Base-by-base conservation (phyloP, 2,329 filamentous ascomycete species). In the Teratosphaeria nubilosa region DNA sequence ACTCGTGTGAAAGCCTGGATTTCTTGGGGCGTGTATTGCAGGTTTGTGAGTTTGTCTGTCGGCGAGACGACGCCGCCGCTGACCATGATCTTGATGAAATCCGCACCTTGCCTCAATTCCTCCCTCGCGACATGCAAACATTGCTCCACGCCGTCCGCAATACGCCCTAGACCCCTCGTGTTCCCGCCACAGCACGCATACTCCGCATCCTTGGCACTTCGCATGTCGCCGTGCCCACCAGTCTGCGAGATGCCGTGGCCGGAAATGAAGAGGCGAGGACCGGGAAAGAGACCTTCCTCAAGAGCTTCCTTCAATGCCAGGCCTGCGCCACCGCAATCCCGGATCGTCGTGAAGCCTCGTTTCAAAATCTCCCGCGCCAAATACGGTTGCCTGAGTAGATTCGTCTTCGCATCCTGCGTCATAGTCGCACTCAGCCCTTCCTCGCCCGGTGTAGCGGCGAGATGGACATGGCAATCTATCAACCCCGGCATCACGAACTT, bases 71-170 rank as follows among this genome's bases (percentile, higher is more conserved):
- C 81, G 9, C 83, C 82, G 1, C 83, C 82, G 5, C 76, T 76
- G 0, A 74, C 75, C 81, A 84, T 84, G 61, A 86, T 81, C 68
- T 85, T 85, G 68, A 86, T 77, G 63, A 85, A 84, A 64, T 85
- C 80, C 0, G 80, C 79, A 1, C 82, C 82, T 9, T 70, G 74
- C 2, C 82, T 74, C 0, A 86, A 67, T 65, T 84, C 78, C 55
- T 83, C 80, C 2, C 82, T 74, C 0, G 78, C 76, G 7, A 73
- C 77, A 22, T 75, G 75, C 50, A 82, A 72, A 61, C 82, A 84
- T 51, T 80, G 78, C 0, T 80, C 73, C 0, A 82, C 80, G 1
- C 82, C 80, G 65, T 84, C 80, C 51, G 76, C 77, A 1, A 83
- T 70, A 7, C 75, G 70, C 1, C 77, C 78, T 0, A 79, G 64